Base-by-base conservation (phyloP, 1,139 yeast genomes). In the Zygosaccharomyces pseudobailii region DNA sequence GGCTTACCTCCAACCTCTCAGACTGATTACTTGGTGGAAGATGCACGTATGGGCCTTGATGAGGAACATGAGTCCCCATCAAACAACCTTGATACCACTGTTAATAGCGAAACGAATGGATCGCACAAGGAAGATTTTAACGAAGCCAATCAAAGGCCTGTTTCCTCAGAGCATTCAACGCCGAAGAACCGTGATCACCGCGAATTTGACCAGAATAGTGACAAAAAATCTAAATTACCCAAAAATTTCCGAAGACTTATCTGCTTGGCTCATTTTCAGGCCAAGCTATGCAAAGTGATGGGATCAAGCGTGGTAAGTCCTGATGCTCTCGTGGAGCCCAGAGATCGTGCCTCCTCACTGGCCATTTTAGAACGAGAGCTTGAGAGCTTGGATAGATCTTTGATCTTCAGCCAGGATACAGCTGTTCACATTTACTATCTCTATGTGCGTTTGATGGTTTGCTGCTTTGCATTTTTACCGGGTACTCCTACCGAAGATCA, bases 401-500 rank as follows among this genome's bases (percentile, higher is more conserved):
- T 60, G 9, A 44, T 56, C 21, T 61, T 60, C 40, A 56, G 58
- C 27, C 82, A 77, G 46, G 88, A 84, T 55, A 75, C 79, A 3
- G 75, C 84, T 2, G 82, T 87, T n/a, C 95, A 88, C 58, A 83
- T 87, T 35, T 87, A 87, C 62, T 86, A 79, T 58, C 73, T 87
- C 9, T 88, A 89, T 63, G 80, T 88, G 43, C 82, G 84, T 59
- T 73, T 88, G 53, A 85, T 87, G 80, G 78, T 90, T 46, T 87
- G 95, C 63, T 82, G 92, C 53, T 90, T 87, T 73, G 92, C 96
- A 5, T 90, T 89, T 60, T 71, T 90, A 49, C 97, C 97, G 1
- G 95, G 87, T 10, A 87, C 96, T 0, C 94, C 96, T 3, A 79
- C 84, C 40, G 94, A 85, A 57, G 95, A 87, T 66, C 96, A 87